phyloP scores from a whole-genome alignment of 345 rosid species.

The Atalantia buxifolia region DNA sequence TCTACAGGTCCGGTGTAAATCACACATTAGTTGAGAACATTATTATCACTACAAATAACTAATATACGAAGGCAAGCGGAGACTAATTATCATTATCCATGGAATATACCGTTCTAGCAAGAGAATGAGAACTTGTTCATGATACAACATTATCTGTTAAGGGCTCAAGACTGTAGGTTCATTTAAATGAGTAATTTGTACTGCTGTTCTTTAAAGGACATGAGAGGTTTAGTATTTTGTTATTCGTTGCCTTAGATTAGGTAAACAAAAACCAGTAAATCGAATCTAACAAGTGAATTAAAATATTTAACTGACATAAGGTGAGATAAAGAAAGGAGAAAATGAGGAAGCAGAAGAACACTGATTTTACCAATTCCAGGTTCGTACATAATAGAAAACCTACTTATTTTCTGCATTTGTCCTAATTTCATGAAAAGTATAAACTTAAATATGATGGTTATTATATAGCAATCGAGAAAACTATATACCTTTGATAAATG shows the following conservation, averaged over 20 bases:
- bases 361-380: not conserved
- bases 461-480: not conserved
- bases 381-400: not conserved
- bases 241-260: not conserved
- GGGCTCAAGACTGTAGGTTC: not conserved
- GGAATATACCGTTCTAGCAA: not conserved
- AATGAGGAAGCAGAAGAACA: not conserved
- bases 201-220: not conserved
- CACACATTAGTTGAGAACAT: slow-evolving; percentile 16
- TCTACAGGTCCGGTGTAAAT: slow-evolving; percentile 43
- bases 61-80: not conserved
- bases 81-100: not conserved
- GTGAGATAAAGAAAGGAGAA: not conserved
- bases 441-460: not conserved
- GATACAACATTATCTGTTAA: not conserved
- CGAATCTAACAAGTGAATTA: not conserved
- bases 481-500: not conserved
- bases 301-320: not conserved
- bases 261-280: not conserved
- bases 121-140: not conserved
- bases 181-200: not conserved
- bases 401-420: not conserved
- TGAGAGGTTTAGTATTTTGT: not conserved
- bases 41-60: slow-evolving; percentile 9
- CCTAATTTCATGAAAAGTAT: not conserved